These are phyloP conservation scores for Fomitopsis palustris DNA, from an alignment of 1,284 basidiomycete genomes.

Conservation along the genomic window DNA sequence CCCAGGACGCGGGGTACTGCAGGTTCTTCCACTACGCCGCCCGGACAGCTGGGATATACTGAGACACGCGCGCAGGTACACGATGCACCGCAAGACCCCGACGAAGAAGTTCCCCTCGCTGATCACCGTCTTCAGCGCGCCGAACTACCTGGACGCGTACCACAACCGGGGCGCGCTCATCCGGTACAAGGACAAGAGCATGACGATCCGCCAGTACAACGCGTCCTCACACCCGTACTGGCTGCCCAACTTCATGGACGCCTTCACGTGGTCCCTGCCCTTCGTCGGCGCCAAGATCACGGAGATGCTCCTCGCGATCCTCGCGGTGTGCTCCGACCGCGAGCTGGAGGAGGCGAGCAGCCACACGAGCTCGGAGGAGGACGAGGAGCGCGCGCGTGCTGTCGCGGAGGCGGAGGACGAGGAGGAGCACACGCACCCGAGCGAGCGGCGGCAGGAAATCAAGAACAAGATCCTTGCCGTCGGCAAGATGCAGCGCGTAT, in stretches of 20 bases:
- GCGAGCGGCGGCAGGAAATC: slow-evolving; percentile 71
- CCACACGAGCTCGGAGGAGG: slow-evolving; percentile 41
- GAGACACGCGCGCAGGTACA: slow-evolving; percentile 53
- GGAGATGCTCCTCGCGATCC: slow-evolving; percentile 96
- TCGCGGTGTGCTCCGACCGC: slow-evolving; percentile 92
- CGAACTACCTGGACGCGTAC: slow-evolving; percentile 96
- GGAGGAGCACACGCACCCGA: slow-evolving; percentile 33
- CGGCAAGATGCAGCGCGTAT: slow-evolving; percentile 90
- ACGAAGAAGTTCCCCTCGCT: slow-evolving; percentile 91
- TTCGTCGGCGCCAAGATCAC: slow-evolving; percentile 97
- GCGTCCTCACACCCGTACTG: slow-evolving; percentile 88
- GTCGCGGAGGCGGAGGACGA: not conserved
- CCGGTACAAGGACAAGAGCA: slow-evolving; percentile 98
- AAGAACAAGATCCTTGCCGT: slow-evolving; percentile 95
- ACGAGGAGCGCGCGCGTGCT: slow-evolving; percentile 34
- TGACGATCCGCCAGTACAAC: slow-evolving; percentile 97
- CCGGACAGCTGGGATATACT: not conserved
- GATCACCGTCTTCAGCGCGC: slow-evolving; percentile 95
- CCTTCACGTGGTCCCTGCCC: slow-evolving; percentile 97
- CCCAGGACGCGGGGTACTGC: slow-evolving; percentile 88
- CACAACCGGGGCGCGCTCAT: slow-evolving; percentile 95
- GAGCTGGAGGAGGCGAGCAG: slow-evolving; percentile 72
- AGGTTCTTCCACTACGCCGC: not conserved
- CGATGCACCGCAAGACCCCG: slow-evolving; percentile 92
- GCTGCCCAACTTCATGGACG: slow-evolving; percentile 99